A percentile compares a stretch with the other conserved stretches of the same genome.
Evolutionary conservation across 495 filamentous ascomycete genomes (phyloP).

Genomic region (Patellaria atrata): DNA sequence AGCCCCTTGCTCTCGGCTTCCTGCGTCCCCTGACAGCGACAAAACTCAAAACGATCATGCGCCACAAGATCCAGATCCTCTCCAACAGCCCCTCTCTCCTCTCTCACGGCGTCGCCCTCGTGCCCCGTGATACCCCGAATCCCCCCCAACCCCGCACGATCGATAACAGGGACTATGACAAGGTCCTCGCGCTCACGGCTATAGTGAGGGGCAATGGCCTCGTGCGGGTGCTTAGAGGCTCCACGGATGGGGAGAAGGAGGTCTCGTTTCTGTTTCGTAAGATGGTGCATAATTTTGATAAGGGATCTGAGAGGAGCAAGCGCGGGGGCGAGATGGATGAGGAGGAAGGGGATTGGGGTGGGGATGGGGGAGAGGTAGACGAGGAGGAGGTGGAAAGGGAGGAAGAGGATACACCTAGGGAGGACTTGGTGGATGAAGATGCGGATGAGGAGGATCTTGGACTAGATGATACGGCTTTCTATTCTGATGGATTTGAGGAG

Average conservation of each 20-base stretch:
- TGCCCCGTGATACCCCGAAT: not conserved
- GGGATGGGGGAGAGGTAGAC: slow-evolving; percentile 1
- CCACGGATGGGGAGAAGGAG: slow-evolving; percentile 7
- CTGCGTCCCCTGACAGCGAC: too few relatives aligned
- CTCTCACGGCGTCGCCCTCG: too few relatives aligned
- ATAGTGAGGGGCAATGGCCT: slow-evolving; percentile 6
- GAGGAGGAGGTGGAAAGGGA: slow-evolving; percentile 1
- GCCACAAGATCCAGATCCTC: too few relatives aligned
- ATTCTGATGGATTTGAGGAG: slow-evolving; percentile 8
- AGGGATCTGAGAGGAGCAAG: slow-evolving; percentile 13
- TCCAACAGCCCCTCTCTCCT: too few relatives aligned
- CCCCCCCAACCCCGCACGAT: not conserved
- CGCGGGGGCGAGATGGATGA: not conserved
- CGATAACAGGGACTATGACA: slow-evolving; percentile 2
- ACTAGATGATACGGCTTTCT: slow-evolving; percentile 7
- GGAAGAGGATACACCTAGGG: slow-evolving; percentile 3
- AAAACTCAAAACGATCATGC: too few relatives aligned
- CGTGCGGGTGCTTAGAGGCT: too few relatives aligned
- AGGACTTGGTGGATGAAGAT: slow-evolving; percentile 4
- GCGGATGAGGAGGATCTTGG: slow-evolving; percentile 12
- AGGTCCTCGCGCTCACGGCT: slow-evolving; percentile 1
- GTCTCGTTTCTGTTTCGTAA: slow-evolving; percentile 6
- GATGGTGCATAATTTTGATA: slow-evolving; percentile 8
- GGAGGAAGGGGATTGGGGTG: too few relatives aligned
- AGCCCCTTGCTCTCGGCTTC: too few relatives aligned